phyloP scores from a whole-genome alignment of 192 early-diverging fungal genomes.

The Umbelopsis ramanniana region DNA sequence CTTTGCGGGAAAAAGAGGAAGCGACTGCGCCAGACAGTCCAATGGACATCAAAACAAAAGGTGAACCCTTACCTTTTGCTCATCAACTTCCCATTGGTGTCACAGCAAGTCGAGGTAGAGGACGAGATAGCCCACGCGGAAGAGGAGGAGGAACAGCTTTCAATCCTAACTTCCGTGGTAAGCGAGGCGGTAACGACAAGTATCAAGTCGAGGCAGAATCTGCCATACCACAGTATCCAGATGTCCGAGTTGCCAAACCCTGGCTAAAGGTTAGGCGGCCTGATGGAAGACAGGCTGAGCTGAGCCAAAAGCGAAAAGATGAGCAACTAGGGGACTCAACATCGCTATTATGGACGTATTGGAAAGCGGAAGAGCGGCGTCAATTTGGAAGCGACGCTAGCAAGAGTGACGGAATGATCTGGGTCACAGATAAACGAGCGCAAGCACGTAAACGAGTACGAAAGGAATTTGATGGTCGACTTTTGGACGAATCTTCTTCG shows the following conservation, averaged over 20 bases:
- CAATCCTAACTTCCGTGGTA: slow-evolving; percentile 10
- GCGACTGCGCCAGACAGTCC: not conserved
- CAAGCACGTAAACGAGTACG: slow-evolving; percentile 20
- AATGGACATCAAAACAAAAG: not conserved
- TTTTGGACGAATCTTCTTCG: not conserved
- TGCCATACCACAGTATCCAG: slow-evolving; percentile 7
- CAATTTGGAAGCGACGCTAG: slow-evolving; percentile 9
- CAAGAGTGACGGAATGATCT: slow-evolving; percentile 20
- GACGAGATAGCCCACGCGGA: not conserved
- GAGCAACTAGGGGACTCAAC: slow-evolving; percentile 9
- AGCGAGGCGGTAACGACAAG: slow-evolving; percentile 5
- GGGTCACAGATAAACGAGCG: slow-evolving; percentile 23
- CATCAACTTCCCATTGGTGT: not conserved
- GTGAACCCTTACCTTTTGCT: not conserved
- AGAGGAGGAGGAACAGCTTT: not conserved
- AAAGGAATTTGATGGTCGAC: slow-evolving; percentile 33
- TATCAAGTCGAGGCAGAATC: not conserved
- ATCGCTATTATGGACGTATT: slow-evolving; percentile 27
- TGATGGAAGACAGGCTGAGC: slow-evolving; percentile 5
- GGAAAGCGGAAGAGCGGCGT: slow-evolving; percentile 25
- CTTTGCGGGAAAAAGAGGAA: slow-evolving; percentile 30
- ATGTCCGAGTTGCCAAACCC: slow-evolving; percentile 8
- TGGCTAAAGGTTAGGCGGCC: slow-evolving; percentile 21
- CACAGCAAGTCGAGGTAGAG: not conserved
- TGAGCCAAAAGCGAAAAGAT: slow-evolving; percentile 17